Conservation (phyloP, 164 flowering plant genomes). For the Magnolia sinica region DNA sequence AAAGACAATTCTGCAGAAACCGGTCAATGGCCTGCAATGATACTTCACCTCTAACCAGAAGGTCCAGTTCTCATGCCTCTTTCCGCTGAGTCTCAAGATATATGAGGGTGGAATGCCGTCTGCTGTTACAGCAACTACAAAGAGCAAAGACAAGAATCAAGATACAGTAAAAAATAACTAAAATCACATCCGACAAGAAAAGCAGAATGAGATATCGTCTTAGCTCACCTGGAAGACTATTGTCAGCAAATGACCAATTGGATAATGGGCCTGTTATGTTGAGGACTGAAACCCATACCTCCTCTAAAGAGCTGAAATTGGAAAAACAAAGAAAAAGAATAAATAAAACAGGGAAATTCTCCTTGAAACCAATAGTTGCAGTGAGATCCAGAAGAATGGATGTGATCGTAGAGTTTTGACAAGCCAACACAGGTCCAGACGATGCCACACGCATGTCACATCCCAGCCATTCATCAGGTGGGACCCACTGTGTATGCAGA, state of each 20-base stretch:
- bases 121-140: conserved; percentile 60
- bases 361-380: neutral
- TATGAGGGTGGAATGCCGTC: conserved; percentile 83
- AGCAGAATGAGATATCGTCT: conserved; percentile 1
- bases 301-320: conserved; percentile 69
- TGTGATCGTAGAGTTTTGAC: neutral
- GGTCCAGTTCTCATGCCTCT: conserved; percentile 64
- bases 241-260: conserved; percentile 87
- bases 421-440: neutral
- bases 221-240: conserved; percentile 58
- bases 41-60: conserved; percentile 93
- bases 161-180: neutral
- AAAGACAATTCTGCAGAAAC: neutral
- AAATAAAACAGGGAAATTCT: neutral
- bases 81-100: conserved; percentile 81
- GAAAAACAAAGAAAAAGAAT: conserved; percentile 11
- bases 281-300: conserved; percentile 92
- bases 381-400: neutral
- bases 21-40: neutral
- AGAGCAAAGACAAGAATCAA: conserved; percentile 10
- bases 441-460: neutral
- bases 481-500: neutral
- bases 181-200: neutral
- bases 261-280: conserved; percentile 93
- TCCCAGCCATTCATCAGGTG: neutral